phyloP scores from a whole-genome alignment of 1,284 basidiomycete genomes.

The Cutaneotrichosporon cyanovorans region DNA sequence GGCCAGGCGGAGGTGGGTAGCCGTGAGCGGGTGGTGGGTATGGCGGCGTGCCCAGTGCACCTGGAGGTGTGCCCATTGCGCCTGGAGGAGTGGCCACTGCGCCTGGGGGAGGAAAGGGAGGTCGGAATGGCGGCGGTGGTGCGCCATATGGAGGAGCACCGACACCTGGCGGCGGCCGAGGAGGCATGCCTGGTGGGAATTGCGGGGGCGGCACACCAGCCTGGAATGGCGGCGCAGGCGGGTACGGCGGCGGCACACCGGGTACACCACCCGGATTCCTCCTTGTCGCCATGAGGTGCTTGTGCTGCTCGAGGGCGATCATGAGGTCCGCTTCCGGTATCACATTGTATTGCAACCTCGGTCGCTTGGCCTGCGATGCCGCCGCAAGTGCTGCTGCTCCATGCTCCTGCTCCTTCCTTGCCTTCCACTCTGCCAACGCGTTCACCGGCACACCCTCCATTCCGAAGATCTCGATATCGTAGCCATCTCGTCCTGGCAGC shows the following conservation, averaged over 20 bases:
- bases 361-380: slow-evolving; percentile 64
- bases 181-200: too few species aligned
- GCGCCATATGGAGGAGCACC: slow-evolving; percentile 9
- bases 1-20: slow-evolving; percentile 24
- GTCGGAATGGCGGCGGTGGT: slow-evolving; percentile 20
- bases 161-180: slow-evolving; percentile 3
- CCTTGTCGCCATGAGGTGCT: slow-evolving; percentile 75
- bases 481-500: slow-evolving; percentile 89
- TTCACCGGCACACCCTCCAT: slow-evolving; percentile 97
- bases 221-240: slow-evolving; percentile 43
- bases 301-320: slow-evolving; percentile 80
- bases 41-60: slow-evolving; percentile 28
- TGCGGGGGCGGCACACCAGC: slow-evolving; percentile 20
- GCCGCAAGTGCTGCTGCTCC: slow-evolving; percentile 68
- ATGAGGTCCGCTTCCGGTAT: slow-evolving; percentile 75
- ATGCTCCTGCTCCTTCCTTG: slow-evolving; percentile 83
- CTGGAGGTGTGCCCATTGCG: too few species aligned
- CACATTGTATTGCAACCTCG: slow-evolving; percentile 72
- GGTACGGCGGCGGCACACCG: slow-evolving; percentile 53
- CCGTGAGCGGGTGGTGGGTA: slow-evolving; percentile 22
- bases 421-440: slow-evolving; percentile 90
- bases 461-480: slow-evolving; percentile 98
- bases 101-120: background rate
- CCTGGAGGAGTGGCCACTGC: too few species aligned
- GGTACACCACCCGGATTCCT: slow-evolving; percentile 23